Base-by-base conservation (phyloP, 441 rosid species). In the Breynia disticha region DNA sequence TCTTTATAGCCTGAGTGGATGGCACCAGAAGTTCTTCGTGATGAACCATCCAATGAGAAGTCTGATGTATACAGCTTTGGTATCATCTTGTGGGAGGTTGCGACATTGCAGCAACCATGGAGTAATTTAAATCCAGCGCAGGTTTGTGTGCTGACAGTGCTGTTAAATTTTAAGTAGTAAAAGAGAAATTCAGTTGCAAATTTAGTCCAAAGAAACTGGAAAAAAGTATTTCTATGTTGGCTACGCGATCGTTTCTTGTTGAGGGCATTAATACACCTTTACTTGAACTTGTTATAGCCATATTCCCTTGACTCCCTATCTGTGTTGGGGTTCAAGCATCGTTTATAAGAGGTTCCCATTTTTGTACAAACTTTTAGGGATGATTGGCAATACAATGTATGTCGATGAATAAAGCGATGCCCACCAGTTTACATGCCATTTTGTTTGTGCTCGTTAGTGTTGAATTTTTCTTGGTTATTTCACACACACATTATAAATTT, bases 21-120 rank as follows among this genome's bases (percentile, higher is more conserved):
- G 99, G 97, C 99, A 62, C 99, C 99, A 49, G 99, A 94, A 78
- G 97, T 94, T 55, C 87, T 94, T 14, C 81, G 97, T 37, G 97
- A 86, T 50, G 97, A 90, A 67, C 97, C 81, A 61, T 94, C 99
- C 41, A 90, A 94, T 65, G 99, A 94, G 56, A 94, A 94, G 70
- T 85, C 99, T 16, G 99, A 94, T 45, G 76, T 94, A 39, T 94
- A 94, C 78, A 94, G 99, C 69, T 94, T 90, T 65, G 99, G 97
- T 50, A 80, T 94, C 20, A 94, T 94, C 65, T 67, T 94, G 69
- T 94, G 99, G 99, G 99, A 94, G 75, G 80, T 94, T 68, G 83
- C 90, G 35, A 90, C 99, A 44, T 63, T 94, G 77, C 95, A 86
- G 49, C 97, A 81, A 64, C 99, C 99, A 1, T 94, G 99, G 97